These are phyloP conservation scores for Metrosideros polymorpha DNA, from an alignment of 441 rosid species.

Conservation along the genomic window DNA sequence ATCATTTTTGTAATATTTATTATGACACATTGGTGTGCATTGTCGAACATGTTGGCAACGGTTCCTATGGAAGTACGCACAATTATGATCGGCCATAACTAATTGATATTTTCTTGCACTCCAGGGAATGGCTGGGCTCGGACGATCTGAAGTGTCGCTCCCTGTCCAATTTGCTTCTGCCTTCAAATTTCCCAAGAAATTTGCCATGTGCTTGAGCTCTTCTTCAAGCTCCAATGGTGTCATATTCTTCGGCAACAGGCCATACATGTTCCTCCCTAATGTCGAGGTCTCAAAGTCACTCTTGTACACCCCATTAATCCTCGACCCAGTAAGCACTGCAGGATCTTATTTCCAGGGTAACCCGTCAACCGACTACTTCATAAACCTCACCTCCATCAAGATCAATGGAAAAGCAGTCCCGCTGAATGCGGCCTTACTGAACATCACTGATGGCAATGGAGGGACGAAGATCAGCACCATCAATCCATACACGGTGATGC, in stretches of 20 bases:
- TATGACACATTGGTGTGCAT: neutral
- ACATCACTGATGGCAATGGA: neutral
- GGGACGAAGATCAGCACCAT: neutral
- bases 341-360: neutral
- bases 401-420: neutral
- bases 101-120: neutral
- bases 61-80: neutral
- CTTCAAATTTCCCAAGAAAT: neutral
- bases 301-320: neutral
- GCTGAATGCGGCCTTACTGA: neutral
- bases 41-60: neutral
- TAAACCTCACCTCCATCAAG: neutral
- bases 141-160: neutral
- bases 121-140: conserved; percentile 13
- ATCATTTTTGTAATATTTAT: neutral
- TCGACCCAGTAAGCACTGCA: neutral
- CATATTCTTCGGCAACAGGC: neutral
- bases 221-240: neutral
- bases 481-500: neutral
- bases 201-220: neutral
- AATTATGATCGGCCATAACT: neutral
- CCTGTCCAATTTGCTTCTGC: neutral
- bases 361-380: neutral
- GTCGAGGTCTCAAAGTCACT: neutral
- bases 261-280: neutral